A percentile compares a stretch with the other conserved stretches of the same genome.
Evolutionary conservation across 768 basidiomycete genomes (phyloP).

Genomic region (Amanita subjunquillea): DNA sequence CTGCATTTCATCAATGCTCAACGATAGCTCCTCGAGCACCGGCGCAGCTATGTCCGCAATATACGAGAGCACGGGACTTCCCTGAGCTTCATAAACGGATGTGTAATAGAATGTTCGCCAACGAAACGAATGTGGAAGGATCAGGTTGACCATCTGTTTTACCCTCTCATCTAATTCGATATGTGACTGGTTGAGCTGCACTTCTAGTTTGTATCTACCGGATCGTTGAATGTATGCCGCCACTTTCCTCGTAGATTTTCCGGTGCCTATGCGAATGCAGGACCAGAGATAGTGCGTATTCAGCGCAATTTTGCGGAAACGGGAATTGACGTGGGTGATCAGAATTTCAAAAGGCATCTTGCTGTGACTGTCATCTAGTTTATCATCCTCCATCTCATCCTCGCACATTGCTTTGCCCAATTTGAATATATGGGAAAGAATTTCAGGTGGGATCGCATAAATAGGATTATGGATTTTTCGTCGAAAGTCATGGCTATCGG

Average conservation of each 20-base stretch:
- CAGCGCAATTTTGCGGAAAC: slow-evolving; percentile 29
- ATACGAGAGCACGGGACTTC: slow-evolving; percentile 17
- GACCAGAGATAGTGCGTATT: slow-evolving; percentile 30
- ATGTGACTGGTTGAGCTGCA: slow-evolving; percentile 18
- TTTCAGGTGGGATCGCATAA: slow-evolving; percentile 19
- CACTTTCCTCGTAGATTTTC: slow-evolving; percentile 12
- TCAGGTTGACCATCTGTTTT: slow-evolving; percentile 16
- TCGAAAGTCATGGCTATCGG: not conserved
- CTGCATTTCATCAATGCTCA: slow-evolving; percentile 23
- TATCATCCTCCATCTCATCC: slow-evolving; percentile 7
- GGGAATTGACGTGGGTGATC: slow-evolving; percentile 27
- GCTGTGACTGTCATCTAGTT: not conserved
- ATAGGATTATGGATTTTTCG: slow-evolving; percentile 6
- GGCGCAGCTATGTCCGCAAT: slow-evolving; percentile 21
- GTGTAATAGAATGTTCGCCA: slow-evolving; percentile 26
- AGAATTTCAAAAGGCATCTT: slow-evolving; percentile 23
- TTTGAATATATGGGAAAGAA: slow-evolving; percentile 23
- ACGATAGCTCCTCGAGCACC: slow-evolving; percentile 25
- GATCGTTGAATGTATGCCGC: slow-evolving; percentile 25
- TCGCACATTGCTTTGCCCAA: slow-evolving; percentile 15
- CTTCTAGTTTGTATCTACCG: slow-evolving; percentile 17
- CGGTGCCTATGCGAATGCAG: slow-evolving; percentile 18
- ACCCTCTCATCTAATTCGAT: slow-evolving; percentile 5
- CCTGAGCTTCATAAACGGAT: slow-evolving; percentile 15
- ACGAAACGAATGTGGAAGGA: slow-evolving; percentile 21